Evolutionary conservation across 805 yeast species (phyloP), one percentile per base, ranked within the genome.

Genomic region (Suhomyces pyralidae): DNA sequence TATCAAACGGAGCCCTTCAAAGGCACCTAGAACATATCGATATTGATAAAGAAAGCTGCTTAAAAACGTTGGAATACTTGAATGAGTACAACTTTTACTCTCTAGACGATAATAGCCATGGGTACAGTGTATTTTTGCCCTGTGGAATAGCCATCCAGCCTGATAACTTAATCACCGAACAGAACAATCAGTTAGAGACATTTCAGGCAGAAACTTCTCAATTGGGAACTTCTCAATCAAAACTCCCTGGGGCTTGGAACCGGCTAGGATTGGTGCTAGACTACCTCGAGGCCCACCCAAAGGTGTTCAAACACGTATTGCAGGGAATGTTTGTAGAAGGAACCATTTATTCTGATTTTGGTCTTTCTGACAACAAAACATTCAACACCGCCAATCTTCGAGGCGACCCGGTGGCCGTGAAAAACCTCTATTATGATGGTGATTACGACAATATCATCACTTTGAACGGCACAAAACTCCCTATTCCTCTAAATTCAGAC

Each of bases 71-170:
- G 46, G 70, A 76, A 15, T 82, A 81, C 58, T 65, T 92, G 53
- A 77, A 80, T 46, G 68, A 78, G 14, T 74, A 82, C 43, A 78
- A 75, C 7, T 65, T 89, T 30, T 68, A 82, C 20, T 79, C 80
- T 52, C 73, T 86, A 42, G 70, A 77, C 10, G 77, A 76, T 4
- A 86, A 85, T 53, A 62, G 61, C 25, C 61, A 71, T 19, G 96
- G 96, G 0, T 90, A 90, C 70, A 82, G 97, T 0, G 69, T 86
- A 0, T 81, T 92, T 50, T 70, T 92, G 26, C 98, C 98, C 0
- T 85, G 91, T 52, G 83, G 87, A 17, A 44, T 36, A 12, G 30
- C 44, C 40, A 20, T 43, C 12, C 5, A 28, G 14, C 12, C 32
- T 12, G 32, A 28, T 3, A 10, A 26, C 12, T 4, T 9, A 7